Conservation (phyloP, 148 eudicot species). For the Gaultheria prostrata region DNA sequence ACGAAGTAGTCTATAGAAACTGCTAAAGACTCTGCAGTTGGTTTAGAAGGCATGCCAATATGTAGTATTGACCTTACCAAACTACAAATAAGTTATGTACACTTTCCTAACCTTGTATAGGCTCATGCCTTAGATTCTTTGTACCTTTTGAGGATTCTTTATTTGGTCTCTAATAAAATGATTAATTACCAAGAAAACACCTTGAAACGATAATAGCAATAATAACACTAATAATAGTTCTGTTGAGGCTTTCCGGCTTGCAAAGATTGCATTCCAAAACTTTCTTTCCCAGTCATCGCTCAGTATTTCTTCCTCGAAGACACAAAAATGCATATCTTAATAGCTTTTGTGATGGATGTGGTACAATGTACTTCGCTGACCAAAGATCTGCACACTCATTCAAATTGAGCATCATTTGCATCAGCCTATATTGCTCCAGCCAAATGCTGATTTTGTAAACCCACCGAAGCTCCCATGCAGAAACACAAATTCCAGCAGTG, state of each 20-base stretch:
- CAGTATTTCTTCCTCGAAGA: neutral
- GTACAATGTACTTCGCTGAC: neutral
- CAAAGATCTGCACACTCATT: neutral
- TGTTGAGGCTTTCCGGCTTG: neutral
- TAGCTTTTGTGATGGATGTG: neutral
- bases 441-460: neutral
- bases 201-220: neutral
- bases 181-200: no score
- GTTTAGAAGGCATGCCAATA: neutral
- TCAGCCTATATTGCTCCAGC: neutral
- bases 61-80: neutral
- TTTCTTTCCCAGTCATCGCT: neutral
- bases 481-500: conserved; percentile 6
- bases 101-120: neutral
- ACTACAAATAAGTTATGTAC: neutral
- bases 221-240: neutral
- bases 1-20: neutral
- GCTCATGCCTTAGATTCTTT: no score
- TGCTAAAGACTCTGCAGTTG: neutral
- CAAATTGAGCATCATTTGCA: neutral
- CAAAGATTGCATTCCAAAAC: neutral
- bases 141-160: no score
- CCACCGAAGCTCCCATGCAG: neutral
- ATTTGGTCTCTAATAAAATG: no score
- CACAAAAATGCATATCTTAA: neutral